These are phyloP conservation scores for Penicillium maclennaniae DNA, from an alignment of 495 filamentous ascomycete genomes.

Conservation along the genomic window DNA sequence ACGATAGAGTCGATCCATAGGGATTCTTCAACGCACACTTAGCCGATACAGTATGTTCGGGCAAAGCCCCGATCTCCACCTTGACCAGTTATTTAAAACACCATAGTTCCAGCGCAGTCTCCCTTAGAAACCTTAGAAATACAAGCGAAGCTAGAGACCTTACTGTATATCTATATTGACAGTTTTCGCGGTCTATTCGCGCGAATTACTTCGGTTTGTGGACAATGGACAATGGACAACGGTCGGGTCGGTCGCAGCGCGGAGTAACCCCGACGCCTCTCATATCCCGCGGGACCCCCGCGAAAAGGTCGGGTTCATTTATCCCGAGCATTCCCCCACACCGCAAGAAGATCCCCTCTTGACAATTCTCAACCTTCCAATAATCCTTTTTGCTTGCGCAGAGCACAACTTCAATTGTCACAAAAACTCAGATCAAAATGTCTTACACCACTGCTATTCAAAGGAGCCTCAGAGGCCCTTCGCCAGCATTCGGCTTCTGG, in stretches of 20 bases:
- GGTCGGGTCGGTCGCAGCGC: neutral
- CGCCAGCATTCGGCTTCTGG: conserved; percentile 34
- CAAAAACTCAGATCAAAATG: conserved; percentile 11
- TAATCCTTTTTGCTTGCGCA: neutral
- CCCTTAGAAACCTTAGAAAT: neutral
- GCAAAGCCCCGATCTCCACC: no score
- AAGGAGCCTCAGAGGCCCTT: conserved; percentile 13
- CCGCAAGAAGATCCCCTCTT: neutral
- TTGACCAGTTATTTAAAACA: no score
- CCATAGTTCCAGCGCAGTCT: neutral
- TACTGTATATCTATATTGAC: neutral
- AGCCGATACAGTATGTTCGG: neutral
- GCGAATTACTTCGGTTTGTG: no score
- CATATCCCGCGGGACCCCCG: neutral
- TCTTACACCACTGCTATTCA: conserved; percentile 24
- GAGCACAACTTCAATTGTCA: neutral
- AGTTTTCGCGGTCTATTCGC: neutral
- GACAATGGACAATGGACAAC: neutral
- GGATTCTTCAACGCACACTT: no score
- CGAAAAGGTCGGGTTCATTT: neutral
- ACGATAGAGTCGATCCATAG: no score
- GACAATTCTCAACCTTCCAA: neutral
- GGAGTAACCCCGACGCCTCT: neutral
- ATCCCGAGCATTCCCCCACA: conserved; percentile 7
- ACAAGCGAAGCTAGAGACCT: neutral